A percentile compares a stretch with the other conserved stretches of the same genome.
phyloP scores from a whole-genome alignment of 2,329 filamentous ascomycete species.

The Phyllosticta capitalensis region DNA sequence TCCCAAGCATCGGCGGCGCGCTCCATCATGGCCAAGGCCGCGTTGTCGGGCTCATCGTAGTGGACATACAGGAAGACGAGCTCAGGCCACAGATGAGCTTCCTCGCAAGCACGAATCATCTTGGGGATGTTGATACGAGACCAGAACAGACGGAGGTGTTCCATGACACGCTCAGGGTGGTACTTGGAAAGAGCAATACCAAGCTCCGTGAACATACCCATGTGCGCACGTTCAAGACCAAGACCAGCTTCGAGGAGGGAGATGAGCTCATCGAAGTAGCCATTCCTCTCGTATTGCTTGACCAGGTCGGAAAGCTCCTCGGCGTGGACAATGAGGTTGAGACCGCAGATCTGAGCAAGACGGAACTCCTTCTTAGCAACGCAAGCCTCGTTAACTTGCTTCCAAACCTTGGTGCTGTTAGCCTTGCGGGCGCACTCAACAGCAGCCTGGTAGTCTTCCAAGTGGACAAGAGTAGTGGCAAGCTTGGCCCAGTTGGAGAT shows the following conservation, averaged over 20 bases:
- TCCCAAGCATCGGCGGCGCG: slow-evolving; percentile 96
- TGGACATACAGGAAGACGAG: slow-evolving; percentile 97
- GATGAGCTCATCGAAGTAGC: slow-evolving; percentile 98
- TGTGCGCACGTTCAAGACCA: slow-evolving; percentile 59
- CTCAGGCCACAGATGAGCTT: slow-evolving; percentile 94
- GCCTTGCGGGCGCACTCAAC: slow-evolving; percentile 97
- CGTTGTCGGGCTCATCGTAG: slow-evolving; percentile 97
- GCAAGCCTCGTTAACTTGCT: slow-evolving; percentile 93
- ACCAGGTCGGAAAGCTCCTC: slow-evolving; percentile 90
- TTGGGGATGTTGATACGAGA: slow-evolving; percentile 95
- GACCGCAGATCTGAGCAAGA: slow-evolving; percentile 94
- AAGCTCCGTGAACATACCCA: slow-evolving; percentile 93
- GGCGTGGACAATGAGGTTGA: slow-evolving; percentile 95
- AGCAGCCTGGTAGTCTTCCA: slow-evolving; percentile 92
- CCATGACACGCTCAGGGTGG: slow-evolving; percentile 92
- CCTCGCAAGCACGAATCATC: slow-evolving; percentile 87
- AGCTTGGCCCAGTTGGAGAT: slow-evolving; percentile 99
- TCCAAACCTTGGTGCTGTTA: slow-evolving; percentile 99
- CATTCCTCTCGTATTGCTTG: slow-evolving; percentile 91
- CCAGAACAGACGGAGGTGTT: slow-evolving; percentile 99
- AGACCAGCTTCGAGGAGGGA: slow-evolving; percentile 87
- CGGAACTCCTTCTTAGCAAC: slow-evolving; percentile 98
- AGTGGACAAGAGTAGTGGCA: slow-evolving; percentile 92
- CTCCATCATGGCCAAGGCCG: slow-evolving; percentile 95
- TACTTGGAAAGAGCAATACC: slow-evolving; percentile 91